Evolutionary conservation across 2,329 filamentous ascomycete genomes (phyloP), one percentile per base, ranked within the genome.

Genomic region (Periconia digitata): DNA sequence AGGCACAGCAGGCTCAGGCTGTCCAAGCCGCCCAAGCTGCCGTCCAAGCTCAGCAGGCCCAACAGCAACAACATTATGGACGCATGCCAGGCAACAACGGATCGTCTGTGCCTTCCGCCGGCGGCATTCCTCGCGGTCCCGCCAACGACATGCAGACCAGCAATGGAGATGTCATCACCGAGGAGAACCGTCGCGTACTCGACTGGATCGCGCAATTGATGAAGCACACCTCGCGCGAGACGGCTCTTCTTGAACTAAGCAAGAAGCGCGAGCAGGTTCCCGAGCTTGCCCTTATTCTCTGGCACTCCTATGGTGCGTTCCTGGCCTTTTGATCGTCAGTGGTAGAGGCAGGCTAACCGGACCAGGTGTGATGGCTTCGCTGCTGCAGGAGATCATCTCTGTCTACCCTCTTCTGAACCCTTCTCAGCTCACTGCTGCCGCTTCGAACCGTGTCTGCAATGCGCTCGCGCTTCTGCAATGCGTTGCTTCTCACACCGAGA

Each of bases 261-360:
- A 99, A 99, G 80, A 99, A 99, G 82, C 81, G 94, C 48, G 94
- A 99, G 74, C 94, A 97, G 74, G 94, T 99, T 15, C 92, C 94
- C 0, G 94, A 99, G 76, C 79, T 99, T 50, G 94, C 94, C 40
- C 78, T 99, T 63, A 96, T 99, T 53, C 79, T 99, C 53, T 99
- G 94, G 94, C 94, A 99, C 73, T 97, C 92, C 3, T 97, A 96
- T 67, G 94, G 92, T 95, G 83, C 3, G 35, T 40, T 48, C 18
- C n/a, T 6, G 39, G 6, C 2, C 23, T 15, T 18, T 12, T 21
- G 13, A 17, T 17, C 6, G 12, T 12, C 10, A 18, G 4, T 22
- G 15, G n/a, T 6, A 27, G 15, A 15, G 35, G 10, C 7, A 18
- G 32, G 56, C 54, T 67, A 54, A 64, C 52, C 53, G 50, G 3